These are phyloP conservation scores for Pseudomassariella vexata DNA, from an alignment of 2,329 filamentous ascomycete genomes.

Conservation along the genomic window DNA sequence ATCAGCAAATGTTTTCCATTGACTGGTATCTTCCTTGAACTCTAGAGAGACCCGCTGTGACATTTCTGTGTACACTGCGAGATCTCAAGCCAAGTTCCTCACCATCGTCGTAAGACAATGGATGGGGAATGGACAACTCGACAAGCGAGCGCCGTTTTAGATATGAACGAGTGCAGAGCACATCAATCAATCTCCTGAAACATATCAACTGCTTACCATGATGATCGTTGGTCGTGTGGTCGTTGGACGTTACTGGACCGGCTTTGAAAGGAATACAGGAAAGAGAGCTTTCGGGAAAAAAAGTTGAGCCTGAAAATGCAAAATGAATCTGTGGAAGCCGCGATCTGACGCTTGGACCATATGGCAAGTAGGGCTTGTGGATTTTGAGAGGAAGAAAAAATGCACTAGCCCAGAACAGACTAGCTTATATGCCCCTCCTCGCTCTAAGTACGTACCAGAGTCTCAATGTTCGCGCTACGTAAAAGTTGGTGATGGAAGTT, in stretches of 20 bases:
- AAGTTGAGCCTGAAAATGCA: slow-evolving; percentile 17
- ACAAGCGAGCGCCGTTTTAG: slow-evolving; percentile 24
- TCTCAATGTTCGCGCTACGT: no score
- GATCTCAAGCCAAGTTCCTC: slow-evolving; percentile 62
- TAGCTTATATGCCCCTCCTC: no score
- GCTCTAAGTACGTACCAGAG: no score
- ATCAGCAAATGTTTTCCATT: slow-evolving; percentile 84
- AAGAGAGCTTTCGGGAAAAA: slow-evolving; percentile 23
- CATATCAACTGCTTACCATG: slow-evolving; percentile 53
- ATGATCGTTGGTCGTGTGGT: slow-evolving; percentile 46
- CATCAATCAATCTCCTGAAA: slow-evolving; percentile 21
- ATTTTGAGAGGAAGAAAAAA: no score
- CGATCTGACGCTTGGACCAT: no score
- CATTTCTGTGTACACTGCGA: slow-evolving; percentile 44
- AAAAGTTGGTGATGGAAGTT: no score
- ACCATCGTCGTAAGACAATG: slow-evolving; percentile 40
- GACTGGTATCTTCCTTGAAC: slow-evolving; percentile 76
- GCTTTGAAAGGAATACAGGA: slow-evolving; percentile 25
- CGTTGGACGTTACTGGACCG: slow-evolving; percentile 35
- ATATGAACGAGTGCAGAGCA: slow-evolving; percentile 21
- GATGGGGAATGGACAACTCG: slow-evolving; percentile 33
- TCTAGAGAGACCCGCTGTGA: slow-evolving; percentile 71
- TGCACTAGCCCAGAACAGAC: no score
- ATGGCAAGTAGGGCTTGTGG: slow-evolving; percentile 21
- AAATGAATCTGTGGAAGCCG: no score